A percentile compares a stretch with the other conserved stretches of the same genome.
These are phyloP conservation scores for Aspergillus sp. DNA, from an alignment of 2,329 filamentous ascomycete species.

Conservation along the genomic window DNA sequence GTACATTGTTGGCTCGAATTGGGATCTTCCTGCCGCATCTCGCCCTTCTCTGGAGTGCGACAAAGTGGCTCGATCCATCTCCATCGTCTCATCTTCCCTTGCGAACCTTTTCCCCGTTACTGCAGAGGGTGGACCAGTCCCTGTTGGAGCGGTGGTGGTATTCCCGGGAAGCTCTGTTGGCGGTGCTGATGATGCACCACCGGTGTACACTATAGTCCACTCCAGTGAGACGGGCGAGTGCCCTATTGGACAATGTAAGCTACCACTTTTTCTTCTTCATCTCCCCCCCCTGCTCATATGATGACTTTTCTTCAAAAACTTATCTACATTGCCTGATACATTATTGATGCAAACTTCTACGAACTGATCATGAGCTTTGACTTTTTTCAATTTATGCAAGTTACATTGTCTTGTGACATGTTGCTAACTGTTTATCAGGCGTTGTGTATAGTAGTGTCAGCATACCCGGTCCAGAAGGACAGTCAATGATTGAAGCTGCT, in stretches of 20 bases:
- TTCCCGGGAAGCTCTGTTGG: constrained; percentile 37
- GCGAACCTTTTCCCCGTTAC: constrained; percentile 66
- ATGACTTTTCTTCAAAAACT: constrained; percentile 76
- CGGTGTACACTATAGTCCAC: constrained; percentile 68
- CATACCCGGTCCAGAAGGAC: constrained; percentile 35
- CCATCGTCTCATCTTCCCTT: constrained; percentile 68
- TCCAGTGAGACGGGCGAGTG: constrained; percentile 93
- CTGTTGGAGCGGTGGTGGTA: constrained; percentile 63
- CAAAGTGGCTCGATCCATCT: constrained; percentile 62
- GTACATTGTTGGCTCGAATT: constrained; percentile 39
- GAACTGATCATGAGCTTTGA: constrained; percentile 69
- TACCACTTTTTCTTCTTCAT: constrained; percentile 16
- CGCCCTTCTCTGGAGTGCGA: constrained; percentile 28
- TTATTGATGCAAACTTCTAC: constrained; percentile 77
- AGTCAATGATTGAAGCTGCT: constrained; percentile 43
- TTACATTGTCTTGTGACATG: constrained; percentile 22
- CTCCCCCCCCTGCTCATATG: constrained; percentile 57
- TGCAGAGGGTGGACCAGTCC: constrained; percentile 72
- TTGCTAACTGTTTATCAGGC: constrained; percentile 51
- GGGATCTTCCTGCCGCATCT: constrained; percentile 36
- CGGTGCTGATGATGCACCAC: constrained; percentile 39
- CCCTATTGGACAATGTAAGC: constrained; percentile 86
- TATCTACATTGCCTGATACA: constrained; percentile 99
- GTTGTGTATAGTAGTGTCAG: constrained; percentile 59
- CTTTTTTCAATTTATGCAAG: constrained; percentile 12